Percentiles rank a stretch among this genome's conserved stretches.
phyloP scores from a whole-genome alignment of 75 land plant species.

The Pinus tabuliformis region DNA sequence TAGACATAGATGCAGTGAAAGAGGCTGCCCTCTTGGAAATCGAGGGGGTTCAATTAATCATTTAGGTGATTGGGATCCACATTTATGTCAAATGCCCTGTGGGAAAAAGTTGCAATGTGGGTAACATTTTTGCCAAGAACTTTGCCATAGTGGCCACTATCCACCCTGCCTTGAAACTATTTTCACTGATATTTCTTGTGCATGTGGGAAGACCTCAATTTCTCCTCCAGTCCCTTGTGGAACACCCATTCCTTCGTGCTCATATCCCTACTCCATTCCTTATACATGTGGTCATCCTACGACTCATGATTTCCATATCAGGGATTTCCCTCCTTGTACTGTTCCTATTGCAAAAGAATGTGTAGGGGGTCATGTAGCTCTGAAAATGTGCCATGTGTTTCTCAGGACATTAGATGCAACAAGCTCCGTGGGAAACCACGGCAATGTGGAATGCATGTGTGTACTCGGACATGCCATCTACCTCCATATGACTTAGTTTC shows the following conservation, averaged over 20 bases:
- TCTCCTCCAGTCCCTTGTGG: slow-evolving; percentile 99
- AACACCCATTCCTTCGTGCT: slow-evolving; percentile 83
- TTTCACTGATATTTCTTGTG: slow-evolving; percentile 89
- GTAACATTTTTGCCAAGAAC: slow-evolving; percentile 74
- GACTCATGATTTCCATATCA: slow-evolving; percentile 87
- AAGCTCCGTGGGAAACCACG: slow-evolving; percentile 87
- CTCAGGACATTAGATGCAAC: slow-evolving; percentile 91
- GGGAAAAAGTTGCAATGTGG: slow-evolving; percentile 90
- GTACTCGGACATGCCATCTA: slow-evolving; percentile 80
- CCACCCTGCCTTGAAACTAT: slow-evolving; percentile 93
- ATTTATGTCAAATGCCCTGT: slow-evolving; percentile 75
- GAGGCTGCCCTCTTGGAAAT: slow-evolving; percentile 70
- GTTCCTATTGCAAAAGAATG: slow-evolving; percentile 85
- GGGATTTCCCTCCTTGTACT: slow-evolving; percentile 96
- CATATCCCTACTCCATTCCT: slow-evolving; percentile 69
- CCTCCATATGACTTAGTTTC: slow-evolving; percentile 65
- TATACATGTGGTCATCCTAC: slow-evolving; percentile 91
- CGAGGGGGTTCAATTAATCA: slow-evolving; percentile 3
- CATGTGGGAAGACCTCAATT: slow-evolving; percentile 91
- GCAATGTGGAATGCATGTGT: slow-evolving; percentile 95
- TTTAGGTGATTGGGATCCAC: slow-evolving; percentile 63
- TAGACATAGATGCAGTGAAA: slow-evolving; percentile 86
- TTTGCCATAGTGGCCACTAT: slow-evolving; percentile 94
- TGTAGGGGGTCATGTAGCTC: slow-evolving; percentile 82
- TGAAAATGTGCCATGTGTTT: slow-evolving; percentile 97